Conservation (phyloP, 352 stramenopile species). For the Aphanomyces stellatus region DNA sequence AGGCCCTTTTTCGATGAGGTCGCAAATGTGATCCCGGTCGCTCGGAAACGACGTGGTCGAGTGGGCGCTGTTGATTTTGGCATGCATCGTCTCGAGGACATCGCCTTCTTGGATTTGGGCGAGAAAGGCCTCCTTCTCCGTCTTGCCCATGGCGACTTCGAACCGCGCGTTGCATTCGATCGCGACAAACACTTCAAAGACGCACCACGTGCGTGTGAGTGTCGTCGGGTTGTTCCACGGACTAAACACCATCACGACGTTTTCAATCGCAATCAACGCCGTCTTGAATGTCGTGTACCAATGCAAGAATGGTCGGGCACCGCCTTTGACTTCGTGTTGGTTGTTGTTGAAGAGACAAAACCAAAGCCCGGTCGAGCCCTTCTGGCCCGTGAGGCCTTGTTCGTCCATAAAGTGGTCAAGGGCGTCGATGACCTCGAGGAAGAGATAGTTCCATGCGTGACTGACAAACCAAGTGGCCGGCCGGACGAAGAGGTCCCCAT, state of each 20-base stretch:
- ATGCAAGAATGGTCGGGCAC: not conserved
- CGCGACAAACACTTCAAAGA: not conserved
- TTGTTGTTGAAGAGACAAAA: not conserved
- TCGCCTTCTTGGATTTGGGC: not conserved
- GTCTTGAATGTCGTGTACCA: not conserved
- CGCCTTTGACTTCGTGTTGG: not conserved
- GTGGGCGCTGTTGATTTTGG: not conserved
- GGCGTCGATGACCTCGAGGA: not conserved
- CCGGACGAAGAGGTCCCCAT: not conserved
- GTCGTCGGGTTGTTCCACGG: not conserved
- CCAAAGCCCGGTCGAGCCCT: not conserved
- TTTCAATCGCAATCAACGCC: not conserved
- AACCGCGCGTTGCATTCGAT: not conserved
- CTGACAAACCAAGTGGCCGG: not conserved
- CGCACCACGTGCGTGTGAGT: not conserved
- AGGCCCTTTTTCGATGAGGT: not conserved
- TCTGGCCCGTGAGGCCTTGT: too few species aligned
- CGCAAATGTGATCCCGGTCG: not conserved
- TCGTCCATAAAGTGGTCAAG: not conserved
- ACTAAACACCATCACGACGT: not conserved
- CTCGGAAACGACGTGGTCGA: not conserved
- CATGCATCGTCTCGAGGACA: not conserved
- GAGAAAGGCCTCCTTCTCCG: not conserved
- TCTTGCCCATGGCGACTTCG: not conserved
- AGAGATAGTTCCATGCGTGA: conserved; percentile 1